Conservation (phyloP, 306 rosid species). For the Quercus ilex region DNA sequence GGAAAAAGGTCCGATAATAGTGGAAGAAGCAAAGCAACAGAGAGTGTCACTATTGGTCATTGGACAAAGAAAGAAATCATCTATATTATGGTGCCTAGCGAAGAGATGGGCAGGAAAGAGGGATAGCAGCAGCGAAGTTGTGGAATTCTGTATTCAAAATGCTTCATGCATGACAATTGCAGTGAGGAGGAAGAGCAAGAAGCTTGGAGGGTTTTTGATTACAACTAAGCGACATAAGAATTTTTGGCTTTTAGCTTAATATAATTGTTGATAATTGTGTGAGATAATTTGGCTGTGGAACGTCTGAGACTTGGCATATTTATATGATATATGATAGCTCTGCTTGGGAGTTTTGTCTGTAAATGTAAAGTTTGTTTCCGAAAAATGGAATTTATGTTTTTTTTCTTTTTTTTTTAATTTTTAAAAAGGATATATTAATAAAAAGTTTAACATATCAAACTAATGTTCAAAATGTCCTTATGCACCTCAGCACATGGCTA, state of each 20-base stretch:
- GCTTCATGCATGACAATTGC: slow-evolving; percentile 84
- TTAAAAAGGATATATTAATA: no score
- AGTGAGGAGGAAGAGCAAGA: slow-evolving; percentile 70
- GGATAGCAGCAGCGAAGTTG: slow-evolving; percentile 30
- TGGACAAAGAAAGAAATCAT: slow-evolving; percentile 65
- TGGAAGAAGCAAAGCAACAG: slow-evolving; percentile 72
- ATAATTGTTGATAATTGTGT: not conserved
- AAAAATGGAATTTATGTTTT: no score
- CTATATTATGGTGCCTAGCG: slow-evolving; percentile 42
- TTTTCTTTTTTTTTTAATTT: no score
- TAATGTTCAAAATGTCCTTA: no score
- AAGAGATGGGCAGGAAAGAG: slow-evolving; percentile 33
- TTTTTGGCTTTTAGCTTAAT: slow-evolving; percentile 91
- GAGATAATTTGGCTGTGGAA: not conserved
- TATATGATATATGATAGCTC: not conserved
- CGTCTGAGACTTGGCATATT: not conserved
- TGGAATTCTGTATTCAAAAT: slow-evolving; percentile 69
- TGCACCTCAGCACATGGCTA: no score
- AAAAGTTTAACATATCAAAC: no score
- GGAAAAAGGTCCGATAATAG: slow-evolving; percentile 61
- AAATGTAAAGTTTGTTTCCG: not conserved
- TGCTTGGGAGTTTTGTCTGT: not conserved
- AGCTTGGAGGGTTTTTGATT: slow-evolving; percentile 81
- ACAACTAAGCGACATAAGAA: slow-evolving; percentile 86
- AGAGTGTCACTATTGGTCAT: slow-evolving; percentile 62